Conservation (phyloP, 1,284 basidiomycete species). For the Phellopilus nigrolimitatus region DNA sequence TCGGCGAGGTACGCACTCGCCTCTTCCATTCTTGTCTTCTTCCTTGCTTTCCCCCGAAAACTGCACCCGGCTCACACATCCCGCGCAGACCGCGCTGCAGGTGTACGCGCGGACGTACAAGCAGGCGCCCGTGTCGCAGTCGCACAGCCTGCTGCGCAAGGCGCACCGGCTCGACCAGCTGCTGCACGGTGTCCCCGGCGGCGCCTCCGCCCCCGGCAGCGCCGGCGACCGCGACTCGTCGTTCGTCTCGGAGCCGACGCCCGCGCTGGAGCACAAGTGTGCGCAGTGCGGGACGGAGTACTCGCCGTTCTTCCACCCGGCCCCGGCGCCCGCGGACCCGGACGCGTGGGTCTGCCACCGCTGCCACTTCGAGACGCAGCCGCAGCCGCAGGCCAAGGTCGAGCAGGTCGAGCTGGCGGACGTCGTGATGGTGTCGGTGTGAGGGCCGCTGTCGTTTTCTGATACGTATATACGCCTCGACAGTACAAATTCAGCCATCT, state of each 20-base stretch:
- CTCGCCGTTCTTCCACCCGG: conserved; percentile 37
- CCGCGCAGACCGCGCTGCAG: conserved; percentile 89
- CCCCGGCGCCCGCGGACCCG: conserved; percentile 21
- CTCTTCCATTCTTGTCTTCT: conserved; percentile 5
- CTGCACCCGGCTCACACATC: no score
- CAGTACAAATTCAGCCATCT: no score
- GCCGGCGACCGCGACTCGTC: conserved; percentile 7
- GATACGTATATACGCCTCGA: background rate
- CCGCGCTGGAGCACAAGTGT: conserved; percentile 27
- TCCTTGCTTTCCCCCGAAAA: no score
- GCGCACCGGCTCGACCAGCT: conserved; percentile 75
- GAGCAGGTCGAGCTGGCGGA: conserved; percentile 24
- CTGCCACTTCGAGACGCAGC: conserved; percentile 39
- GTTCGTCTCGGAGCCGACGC: conserved; percentile 17
- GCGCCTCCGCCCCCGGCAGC: conserved; percentile 5
- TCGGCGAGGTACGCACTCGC: conserved; percentile 55
- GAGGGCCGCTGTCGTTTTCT: background rate
- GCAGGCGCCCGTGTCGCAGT: conserved; percentile 60
- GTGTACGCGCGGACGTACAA: conserved; percentile 83
- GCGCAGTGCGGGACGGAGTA: conserved; percentile 33
- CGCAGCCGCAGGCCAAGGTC: conserved; percentile 11
- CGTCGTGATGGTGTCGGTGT: conserved; percentile 22
- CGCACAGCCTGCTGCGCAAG: conserved; percentile 82
- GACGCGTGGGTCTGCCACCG: conserved; percentile 49
- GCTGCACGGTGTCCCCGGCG: conserved; percentile 32